Evolutionary conservation across 106 monocot species (phyloP).

Genomic region (Dendrobium nobile): DNA sequence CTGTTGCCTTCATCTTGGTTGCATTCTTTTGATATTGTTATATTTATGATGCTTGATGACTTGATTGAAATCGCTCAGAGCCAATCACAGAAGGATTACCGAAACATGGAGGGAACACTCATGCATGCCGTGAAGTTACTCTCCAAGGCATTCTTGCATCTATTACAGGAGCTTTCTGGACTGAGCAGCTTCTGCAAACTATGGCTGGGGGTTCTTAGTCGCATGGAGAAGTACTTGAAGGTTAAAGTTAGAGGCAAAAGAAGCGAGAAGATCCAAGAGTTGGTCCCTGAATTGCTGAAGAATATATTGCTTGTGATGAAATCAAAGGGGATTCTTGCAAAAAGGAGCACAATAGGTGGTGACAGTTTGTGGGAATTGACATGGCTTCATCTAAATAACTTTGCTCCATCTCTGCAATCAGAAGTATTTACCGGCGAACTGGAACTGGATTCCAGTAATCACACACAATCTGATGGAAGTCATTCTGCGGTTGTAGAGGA

Average conservation of each 20-base stretch:
- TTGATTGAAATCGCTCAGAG: slow-evolving; percentile 44
- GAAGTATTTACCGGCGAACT: slow-evolving; percentile 46
- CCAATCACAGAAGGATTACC: slow-evolving; percentile 54
- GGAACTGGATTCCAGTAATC: slow-evolving; percentile 19
- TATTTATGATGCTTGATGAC: slow-evolving; percentile 58
- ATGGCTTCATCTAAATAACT: slow-evolving; percentile 55
- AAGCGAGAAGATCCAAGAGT: slow-evolving; percentile 68
- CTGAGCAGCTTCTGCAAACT: slow-evolving; percentile 47
- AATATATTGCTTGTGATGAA: slow-evolving; percentile 73
- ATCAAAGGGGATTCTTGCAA: slow-evolving; percentile 42
- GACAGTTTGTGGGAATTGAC: slow-evolving; percentile 63
- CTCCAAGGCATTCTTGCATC: slow-evolving; percentile 55
- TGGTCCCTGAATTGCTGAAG: slow-evolving; percentile 65
- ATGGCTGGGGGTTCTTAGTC: slow-evolving; percentile 52
- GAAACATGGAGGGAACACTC: slow-evolving; percentile 65
- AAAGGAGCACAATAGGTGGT: slow-evolving; percentile 42
- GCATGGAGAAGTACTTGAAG: slow-evolving; percentile 66
- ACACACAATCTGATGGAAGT: slow-evolving; percentile 11
- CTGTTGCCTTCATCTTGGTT: slow-evolving; percentile 36
- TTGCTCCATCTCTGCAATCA: slow-evolving; percentile 43
- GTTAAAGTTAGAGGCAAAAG: slow-evolving; percentile 60
- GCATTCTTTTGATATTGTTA: slow-evolving; percentile 45
- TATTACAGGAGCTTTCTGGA: slow-evolving; percentile 33
- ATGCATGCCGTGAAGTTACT: slow-evolving; percentile 45
- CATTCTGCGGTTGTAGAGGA: slow-evolving; percentile 7